Evolutionary conservation across 331 rosid species (phyloP).

Genomic region (Rosa hybrid): DNA sequence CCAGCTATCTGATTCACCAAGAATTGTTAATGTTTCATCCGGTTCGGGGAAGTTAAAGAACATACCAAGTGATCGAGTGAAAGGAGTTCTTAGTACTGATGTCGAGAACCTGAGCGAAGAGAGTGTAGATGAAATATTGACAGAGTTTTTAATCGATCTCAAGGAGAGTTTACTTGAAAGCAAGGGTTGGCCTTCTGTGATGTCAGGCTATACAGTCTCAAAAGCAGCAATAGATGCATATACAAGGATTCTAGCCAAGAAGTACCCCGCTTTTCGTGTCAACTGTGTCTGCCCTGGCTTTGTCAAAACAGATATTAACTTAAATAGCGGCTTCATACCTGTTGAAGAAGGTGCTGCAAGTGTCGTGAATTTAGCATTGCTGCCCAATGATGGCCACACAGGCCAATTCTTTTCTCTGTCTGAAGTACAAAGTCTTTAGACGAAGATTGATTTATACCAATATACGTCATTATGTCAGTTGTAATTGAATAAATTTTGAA

Average conservation of each 20-base stretch:
- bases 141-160: slow-evolving; percentile 33
- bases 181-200: background rate
- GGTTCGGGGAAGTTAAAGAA: background rate
- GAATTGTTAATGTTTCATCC: slow-evolving; percentile 28
- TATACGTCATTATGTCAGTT: background rate
- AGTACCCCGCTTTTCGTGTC: slow-evolving; percentile 32
- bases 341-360: slow-evolving; percentile 51
- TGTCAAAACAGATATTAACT: slow-evolving; percentile 37
- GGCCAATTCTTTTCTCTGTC: slow-evolving; percentile 29
- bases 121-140: slow-evolving; percentile 39
- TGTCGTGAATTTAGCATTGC: slow-evolving; percentile 33
- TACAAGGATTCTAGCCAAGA: slow-evolving; percentile 22
- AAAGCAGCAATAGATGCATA: slow-evolving; percentile 63
- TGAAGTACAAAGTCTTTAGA: background rate
- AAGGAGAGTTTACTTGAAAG: slow-evolving; percentile 41
- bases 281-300: slow-evolving; percentile 47
- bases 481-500: background rate
- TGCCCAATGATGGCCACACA: slow-evolving; percentile 31
- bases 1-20: slow-evolving; percentile 25
- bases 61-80: slow-evolving; percentile 41
- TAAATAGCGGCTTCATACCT: slow-evolving; percentile 20
- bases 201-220: slow-evolving; percentile 30
- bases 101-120: slow-evolving; percentile 37
- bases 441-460: background rate
- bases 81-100: slow-evolving; percentile 30